Base-by-base conservation (phyloP, 768 basidiomycete genomes). In the Hygrophorus russula region DNA sequence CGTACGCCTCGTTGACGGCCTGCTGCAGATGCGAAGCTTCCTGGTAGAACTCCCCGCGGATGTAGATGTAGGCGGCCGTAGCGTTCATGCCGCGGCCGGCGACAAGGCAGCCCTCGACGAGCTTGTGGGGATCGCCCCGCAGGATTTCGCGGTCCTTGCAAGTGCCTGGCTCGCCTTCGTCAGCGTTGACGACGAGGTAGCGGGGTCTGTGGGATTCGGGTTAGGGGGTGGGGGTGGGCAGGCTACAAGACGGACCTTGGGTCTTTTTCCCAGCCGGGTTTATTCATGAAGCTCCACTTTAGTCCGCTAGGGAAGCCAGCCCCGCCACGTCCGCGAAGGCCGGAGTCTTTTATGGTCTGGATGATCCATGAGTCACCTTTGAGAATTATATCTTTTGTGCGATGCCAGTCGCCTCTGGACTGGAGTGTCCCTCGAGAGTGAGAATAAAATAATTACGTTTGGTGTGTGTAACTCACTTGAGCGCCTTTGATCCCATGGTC, bases 241-340 rank as follows among this genome's bases (percentile, higher is more conserved):
- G n/a, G n/a, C n/a, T n/a, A n/a, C 14, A 13, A 15, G 10, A 53
- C 66, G 46, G 48, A 87, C 82, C 89, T 71, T 51, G 78, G 79
- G 56, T 97, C 94, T 59, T 87, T 83, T 68, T 98, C 80, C 94
- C 94, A 97, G 19, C 82, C 81, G n/a, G 92, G 93, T 65, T 98
- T 99, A 73, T 99, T 98, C 94, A 98, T 94, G 61, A 91, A 92
- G 56, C 82, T 86, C 93, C 93, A 97, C 60, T 98, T 97, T 53
- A 98, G 70, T 17, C 94, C 94, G 51, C 82, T 86, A 0, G 94
- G 94, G 59, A 99, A 99, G 20, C 94, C 94, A 33, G 94, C 94
- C 41, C 94, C 94, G 41, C 94, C 94, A 44, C 94, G 82, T 10
- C 94, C 94, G 56, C 94, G 80, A 29, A 98, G 74, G 36, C 94